A percentile compares a stretch with the other conserved stretches of the same genome.
These are phyloP conservation scores for Monosporascus sp. DNA, from an alignment of 2,329 filamentous ascomycete genomes.

Conservation along the genomic window DNA sequence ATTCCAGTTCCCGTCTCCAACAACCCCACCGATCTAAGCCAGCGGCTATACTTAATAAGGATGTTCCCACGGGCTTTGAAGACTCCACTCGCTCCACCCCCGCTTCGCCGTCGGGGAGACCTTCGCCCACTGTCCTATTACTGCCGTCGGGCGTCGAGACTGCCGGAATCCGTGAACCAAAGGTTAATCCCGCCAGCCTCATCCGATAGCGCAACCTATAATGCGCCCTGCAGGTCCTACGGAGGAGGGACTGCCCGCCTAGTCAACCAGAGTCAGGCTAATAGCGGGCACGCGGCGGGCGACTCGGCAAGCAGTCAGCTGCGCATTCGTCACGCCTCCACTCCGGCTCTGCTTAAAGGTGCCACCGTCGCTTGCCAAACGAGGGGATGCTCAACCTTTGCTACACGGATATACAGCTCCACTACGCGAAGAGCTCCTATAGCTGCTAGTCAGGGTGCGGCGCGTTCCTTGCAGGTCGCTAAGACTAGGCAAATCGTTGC, in stretches of 20 bases:
- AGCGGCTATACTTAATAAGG: not conserved
- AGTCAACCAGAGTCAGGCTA: not conserved
- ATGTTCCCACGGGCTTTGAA: not conserved
- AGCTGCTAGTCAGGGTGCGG: not conserved
- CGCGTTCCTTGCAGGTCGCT: not conserved
- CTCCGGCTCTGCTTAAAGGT: not conserved
- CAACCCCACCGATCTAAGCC: no score
- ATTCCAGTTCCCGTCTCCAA: no score
- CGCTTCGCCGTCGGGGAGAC: constrained; percentile 3
- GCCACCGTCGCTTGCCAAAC: not conserved
- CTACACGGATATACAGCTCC: not conserved
- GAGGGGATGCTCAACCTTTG: not conserved
- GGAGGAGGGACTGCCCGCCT: not conserved
- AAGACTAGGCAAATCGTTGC: not conserved
- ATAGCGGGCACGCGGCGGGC: not conserved
- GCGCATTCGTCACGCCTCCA: not conserved
- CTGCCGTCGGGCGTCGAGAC: not conserved
- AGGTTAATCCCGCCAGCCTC: not conserved
- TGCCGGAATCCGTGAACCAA: not conserved
- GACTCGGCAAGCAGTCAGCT: not conserved
- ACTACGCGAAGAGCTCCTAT: not conserved
- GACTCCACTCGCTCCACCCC: constrained; percentile 7
- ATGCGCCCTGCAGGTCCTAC: not conserved
- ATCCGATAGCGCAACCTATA: not conserved
- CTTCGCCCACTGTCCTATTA: constrained; percentile 5